Evolutionary conservation across 495 filamentous ascomycete genomes (phyloP).

Genomic region (Bacidia rubella): DNA sequence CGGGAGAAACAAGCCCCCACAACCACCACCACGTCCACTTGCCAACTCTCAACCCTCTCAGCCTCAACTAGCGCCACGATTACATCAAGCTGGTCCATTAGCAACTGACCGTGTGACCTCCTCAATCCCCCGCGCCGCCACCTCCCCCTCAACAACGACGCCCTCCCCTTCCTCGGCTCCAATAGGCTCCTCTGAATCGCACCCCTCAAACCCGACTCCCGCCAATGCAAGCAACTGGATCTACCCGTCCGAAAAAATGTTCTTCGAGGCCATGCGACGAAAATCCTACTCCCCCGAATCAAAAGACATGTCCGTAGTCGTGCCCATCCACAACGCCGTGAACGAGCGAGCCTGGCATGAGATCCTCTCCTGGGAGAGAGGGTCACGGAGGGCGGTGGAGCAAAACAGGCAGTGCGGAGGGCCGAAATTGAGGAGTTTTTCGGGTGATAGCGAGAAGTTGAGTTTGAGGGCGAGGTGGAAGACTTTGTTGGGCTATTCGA

Average conservation of each 20-base stretch:
- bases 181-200: constrained; percentile 18
- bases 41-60: neutral
- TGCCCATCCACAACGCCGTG: constrained; percentile 97
- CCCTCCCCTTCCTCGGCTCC: constrained; percentile 21
- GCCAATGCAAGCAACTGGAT: constrained; percentile 85
- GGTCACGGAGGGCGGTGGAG: constrained; percentile 34
- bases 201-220: constrained; percentile 35
- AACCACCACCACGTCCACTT: neutral
- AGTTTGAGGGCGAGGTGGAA: constrained; percentile 75
- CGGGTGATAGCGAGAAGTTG: constrained; percentile 31
- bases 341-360: constrained; percentile 80
- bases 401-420: constrained; percentile 58
- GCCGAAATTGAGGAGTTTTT: constrained; percentile 42
- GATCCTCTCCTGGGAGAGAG: constrained; percentile 73
- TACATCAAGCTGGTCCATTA: constrained; percentile 22
- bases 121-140: constrained; percentile 58
- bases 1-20: constrained; percentile 20
- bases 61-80: constrained; percentile 16
- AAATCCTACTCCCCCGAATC: constrained; percentile 50
- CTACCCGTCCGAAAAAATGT: constrained; percentile 90
- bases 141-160: constrained; percentile 21
- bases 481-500: constrained; percentile 69
- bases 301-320: constrained; percentile 71
- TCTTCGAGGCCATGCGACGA: constrained; percentile 87
- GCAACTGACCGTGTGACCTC: constrained; percentile 61